Base-by-base conservation (phyloP, 768 basidiomycete genomes). In the Melanogaster broomeanus region DNA sequence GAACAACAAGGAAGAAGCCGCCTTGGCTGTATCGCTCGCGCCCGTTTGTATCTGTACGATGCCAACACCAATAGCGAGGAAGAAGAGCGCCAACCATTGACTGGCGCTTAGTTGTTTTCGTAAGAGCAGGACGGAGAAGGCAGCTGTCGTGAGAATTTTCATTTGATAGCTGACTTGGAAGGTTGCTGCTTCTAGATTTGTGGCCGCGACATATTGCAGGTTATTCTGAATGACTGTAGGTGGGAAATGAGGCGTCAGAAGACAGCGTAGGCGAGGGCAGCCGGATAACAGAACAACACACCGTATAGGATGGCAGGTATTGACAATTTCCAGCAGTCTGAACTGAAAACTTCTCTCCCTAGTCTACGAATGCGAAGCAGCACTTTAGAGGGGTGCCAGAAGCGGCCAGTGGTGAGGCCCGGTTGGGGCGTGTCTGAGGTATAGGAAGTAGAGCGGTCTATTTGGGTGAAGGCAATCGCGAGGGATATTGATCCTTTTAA, bases 151-250 rank as follows among this genome's bases (percentile, higher is more conserved):
- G 58, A 96, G 83, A 63, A 96, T 93, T 72, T 96, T 96, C 93
- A 96, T 96, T 69, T 96, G 93, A 71, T 95, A 95, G 39, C 86
- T 91, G 66, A 96, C 93, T 70, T 97, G 95, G 72, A 98, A 98
- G 15, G 94, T 97, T 19, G 95, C 94, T 15, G 91, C 93, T 58
- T 93, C 88, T 53, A 98, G 77, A 70, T 98, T 98, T 38, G 90
- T 87, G 6, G 90, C 92, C 30, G 95, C 95, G 47, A 95, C 87
- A 69, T 93, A 98, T 71, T 97, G 95, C 30, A 98, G 77, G 75
- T 93, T 93, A 75, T 96, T 96, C 77, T 98, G 92, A 53, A 95
- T 83, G 65, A 93, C 90, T 84, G 62, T 21, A 39, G 22, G 34
- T 19, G 41, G 41, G 31, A 16, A 49, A 34, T 39, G 24, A 35